Evolutionary conservation across 768 basidiomycete species (phyloP), one percentile per base, ranked within the genome.

Genomic region (Tylopilus felleus): DNA sequence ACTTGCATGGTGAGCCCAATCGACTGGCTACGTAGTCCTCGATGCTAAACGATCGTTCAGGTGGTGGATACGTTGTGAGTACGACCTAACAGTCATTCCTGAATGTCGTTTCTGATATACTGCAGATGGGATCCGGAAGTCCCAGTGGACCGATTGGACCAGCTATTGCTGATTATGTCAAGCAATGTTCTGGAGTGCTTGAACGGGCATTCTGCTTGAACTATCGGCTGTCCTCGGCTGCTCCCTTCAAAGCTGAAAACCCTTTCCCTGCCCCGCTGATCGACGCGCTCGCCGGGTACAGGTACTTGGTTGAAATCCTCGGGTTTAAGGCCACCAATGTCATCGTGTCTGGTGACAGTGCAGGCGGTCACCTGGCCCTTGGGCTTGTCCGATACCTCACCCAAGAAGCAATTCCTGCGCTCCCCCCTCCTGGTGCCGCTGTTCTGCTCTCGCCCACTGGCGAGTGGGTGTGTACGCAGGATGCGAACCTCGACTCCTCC

Each of bases 251-350:
- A 29, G 16, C 33, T 6, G 40, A 42, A 13, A 49, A 49, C 25
- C 31, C 40, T 8, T 54, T 50, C 22, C 47, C 53, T 23, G 41
- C 33, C 13, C 25, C 19, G 33, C 40, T 54, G 10, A 36, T 50
- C 14, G 53, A 54, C 23, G 48, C 53, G 8, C 47, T 54, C 21
- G 47, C 53, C 23, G 53, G 47, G 33, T 50, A 54, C 35, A 49
- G 47, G 35, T 49, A 43, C 41, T 29, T 54, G 48, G 22, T 50
- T 14, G 41, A 54, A 28, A 42, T 10, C 4, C 40, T 54, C 16
- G 53, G 53, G 21, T 54, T 54, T 46, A 50, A 35, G 17, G 35
- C 33, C 14, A 22, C 16, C 47, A 54, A 50, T 19, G 19, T 53
- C n/a, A 43, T 49, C 21, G 48, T 44, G 41, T 54, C 47, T 13